Base-by-base conservation (phyloP, 169 alveolate species). In the Eimeria acervulina region DNA sequence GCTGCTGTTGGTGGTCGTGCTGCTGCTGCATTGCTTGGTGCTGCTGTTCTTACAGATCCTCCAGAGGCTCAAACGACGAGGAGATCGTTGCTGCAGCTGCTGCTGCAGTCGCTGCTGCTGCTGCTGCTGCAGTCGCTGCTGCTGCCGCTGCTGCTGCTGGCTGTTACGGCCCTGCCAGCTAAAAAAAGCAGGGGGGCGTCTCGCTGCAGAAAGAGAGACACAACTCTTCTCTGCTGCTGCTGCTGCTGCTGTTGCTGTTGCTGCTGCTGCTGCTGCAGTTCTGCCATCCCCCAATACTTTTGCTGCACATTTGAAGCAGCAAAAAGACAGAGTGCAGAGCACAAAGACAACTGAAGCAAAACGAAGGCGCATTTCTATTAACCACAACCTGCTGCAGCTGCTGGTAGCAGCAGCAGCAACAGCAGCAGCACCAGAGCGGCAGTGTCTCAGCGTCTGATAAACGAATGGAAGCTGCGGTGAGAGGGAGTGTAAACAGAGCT, bases 41-140 rank as follows among this genome's bases (percentile, higher is more conserved):
- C 59, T 51, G 59, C 15, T 51, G 2, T 51, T 17, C 59, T 51
- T 51, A n/a, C 74, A 63, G 33, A n/a, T 10, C 31, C 74, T n/a
- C 74, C 74, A 63, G 33, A 63, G n/a, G 74, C 74, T 10, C n/a
- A 63, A 63, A 63, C 33, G 38, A n/a, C 74, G 74, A n/a, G 74
- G n/a, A 51, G 59, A 12, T 10, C 59, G 59, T 17, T 51, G 7
- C 59, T 51, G 59, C 59, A 12, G 59, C 59, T 51, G 59, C 59
- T 51, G 59, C 7, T 21, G n/a, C 12, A 63, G 33, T 8, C 31
- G 74, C 74, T 63, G 74, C 74, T n/a, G 17, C 74, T 63, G 74
- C 74, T 63, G 74, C 10, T 63, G 74, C 12, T 63, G 74, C 66
- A 13, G 66, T 19, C 19, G 38, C 33, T 21, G 10, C 12, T 17